Evolutionary conservation across 1,284 basidiomycete genomes (phyloP).

Genomic region (Marasmius fiardii): DNA sequence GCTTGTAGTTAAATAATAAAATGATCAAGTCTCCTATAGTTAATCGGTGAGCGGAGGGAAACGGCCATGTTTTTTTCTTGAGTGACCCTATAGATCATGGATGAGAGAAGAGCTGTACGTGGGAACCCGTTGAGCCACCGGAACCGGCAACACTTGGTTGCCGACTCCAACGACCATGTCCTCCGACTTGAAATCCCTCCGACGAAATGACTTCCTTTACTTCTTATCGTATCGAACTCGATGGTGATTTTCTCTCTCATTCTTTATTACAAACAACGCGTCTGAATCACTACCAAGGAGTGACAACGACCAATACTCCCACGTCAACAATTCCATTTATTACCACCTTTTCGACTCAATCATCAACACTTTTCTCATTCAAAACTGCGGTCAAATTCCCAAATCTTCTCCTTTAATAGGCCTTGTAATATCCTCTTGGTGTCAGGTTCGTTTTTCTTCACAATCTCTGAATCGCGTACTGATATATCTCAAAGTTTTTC

Average conservation of each 20-base stretch:
- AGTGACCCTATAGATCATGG: too few relatives aligned
- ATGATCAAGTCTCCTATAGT: too few relatives aligned
- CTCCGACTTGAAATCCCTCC: constrained; percentile 29
- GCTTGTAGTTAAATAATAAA: too few relatives aligned
- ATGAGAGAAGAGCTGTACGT: background rate
- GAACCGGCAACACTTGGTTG: background rate
- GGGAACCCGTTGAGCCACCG: too few relatives aligned
- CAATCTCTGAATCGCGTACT: background rate
- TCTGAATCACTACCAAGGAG: too few relatives aligned
- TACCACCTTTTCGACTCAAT: constrained; percentile 77
- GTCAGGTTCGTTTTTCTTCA: constrained; percentile 37
- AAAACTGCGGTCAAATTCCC: constrained; percentile 52
- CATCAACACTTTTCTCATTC: constrained; percentile 69
- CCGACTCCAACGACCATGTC: background rate
- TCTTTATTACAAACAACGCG: too few relatives aligned
- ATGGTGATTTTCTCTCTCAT: too few relatives aligned
- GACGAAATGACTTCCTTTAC: constrained; percentile 52
- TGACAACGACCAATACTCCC: constrained; percentile 79
- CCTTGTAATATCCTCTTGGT: constrained; percentile 69
- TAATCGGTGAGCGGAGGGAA: too few relatives aligned
- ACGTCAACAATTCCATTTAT: constrained; percentile 77
- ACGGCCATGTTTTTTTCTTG: too few relatives aligned
- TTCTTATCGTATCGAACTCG: constrained; percentile 63
- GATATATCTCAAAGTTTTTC: constrained; percentile 46
- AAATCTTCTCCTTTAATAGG: constrained; percentile 53